Evolutionary conservation across 1,284 basidiomycete genomes (phyloP).

Genomic region (Pyrrhoderma noxium): DNA sequence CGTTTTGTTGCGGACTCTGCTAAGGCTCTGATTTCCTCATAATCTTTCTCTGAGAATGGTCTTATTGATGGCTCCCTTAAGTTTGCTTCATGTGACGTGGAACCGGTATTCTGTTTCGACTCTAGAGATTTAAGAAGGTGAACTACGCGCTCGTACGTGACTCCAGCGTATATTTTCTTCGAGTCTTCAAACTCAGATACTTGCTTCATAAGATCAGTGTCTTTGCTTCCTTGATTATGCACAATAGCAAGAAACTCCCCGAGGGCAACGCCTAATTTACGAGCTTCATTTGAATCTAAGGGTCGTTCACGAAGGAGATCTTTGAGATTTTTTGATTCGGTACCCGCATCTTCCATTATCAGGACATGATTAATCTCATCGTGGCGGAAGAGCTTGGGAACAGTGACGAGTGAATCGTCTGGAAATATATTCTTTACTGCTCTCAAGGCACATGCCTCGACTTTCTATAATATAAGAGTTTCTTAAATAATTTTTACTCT

Average conservation of each 20-base stretch:
- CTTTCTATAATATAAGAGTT: conserved; percentile 22
- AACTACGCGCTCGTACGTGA: conserved; percentile 43
- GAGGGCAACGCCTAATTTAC: conserved; percentile 41
- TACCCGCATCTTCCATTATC: conserved; percentile 56
- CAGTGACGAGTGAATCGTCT: conserved; percentile 32
- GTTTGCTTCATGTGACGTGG: no score
- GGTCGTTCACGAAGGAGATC: conserved; percentile 33
- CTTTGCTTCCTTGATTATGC: conserved; percentile 36
- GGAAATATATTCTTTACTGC: conserved; percentile 31
- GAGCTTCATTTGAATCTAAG: conserved; percentile 29
- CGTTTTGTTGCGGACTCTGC: conserved; percentile 29
- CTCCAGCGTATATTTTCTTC: conserved; percentile 35
- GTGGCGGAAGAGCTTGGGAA: conserved; percentile 42
- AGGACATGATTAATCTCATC: conserved; percentile 43
- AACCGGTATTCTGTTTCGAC: conserved; percentile 25
- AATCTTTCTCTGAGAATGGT: conserved; percentile 28
- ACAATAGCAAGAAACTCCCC: conserved; percentile 44
- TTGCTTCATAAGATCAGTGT: conserved; percentile 26
- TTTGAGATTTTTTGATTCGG: conserved; percentile 37
- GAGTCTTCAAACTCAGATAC: conserved; percentile 37
- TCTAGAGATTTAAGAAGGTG: conserved; percentile 35
- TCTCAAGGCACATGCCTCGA: conserved; percentile 44
- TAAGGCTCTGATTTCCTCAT: conserved; percentile 32
- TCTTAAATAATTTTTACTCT: neutral
- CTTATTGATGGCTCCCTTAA: no score